Evolutionary conservation across 768 basidiomycete species (phyloP).

Genomic region (Boletus patriciae): DNA sequence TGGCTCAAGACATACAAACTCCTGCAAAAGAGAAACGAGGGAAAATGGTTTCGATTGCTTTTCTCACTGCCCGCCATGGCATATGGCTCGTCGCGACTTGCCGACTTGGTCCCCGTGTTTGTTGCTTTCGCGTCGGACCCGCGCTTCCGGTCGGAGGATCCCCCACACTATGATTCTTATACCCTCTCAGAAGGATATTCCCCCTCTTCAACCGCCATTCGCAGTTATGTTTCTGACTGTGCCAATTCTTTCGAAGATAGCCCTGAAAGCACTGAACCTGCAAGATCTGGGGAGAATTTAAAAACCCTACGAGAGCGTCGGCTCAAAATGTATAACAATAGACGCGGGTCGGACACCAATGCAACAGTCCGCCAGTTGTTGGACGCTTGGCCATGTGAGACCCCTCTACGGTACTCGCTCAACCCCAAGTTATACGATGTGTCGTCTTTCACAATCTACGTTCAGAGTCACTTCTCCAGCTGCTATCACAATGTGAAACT

Average conservation of each 20-base stretch:
- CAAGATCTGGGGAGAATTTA: background rate
- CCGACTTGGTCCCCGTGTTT: constrained; percentile 18
- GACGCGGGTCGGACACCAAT: background rate
- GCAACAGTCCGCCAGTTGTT: constrained; percentile 1
- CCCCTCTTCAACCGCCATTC: background rate
- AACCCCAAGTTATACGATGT: constrained; percentile 1
- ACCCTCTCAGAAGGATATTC: constrained; percentile 6
- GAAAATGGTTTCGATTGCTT: constrained; percentile 21
- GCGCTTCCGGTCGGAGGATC: constrained; percentile 3
- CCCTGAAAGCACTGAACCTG: constrained; percentile 1
- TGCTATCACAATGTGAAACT: constrained; percentile 13
- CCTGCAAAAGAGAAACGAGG: constrained; percentile 14
- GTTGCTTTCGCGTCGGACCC: constrained; percentile 25
- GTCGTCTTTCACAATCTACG: background rate
- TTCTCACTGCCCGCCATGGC: constrained; percentile 37
- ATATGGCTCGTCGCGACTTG: constrained; percentile 19
- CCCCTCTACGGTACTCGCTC: constrained; percentile 1
- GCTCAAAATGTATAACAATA: background rate
- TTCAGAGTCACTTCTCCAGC: constrained; percentile 3
- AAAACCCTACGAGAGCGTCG: background rate
- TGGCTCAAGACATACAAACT: constrained; percentile 34
- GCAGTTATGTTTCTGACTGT: background rate
- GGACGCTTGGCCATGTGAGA: constrained; percentile 13
- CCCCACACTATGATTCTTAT: constrained; percentile 15
- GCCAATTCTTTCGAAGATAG: constrained; percentile 1